Conservation (phyloP, 768 basidiomycete species). For the Boletus bicolor region DNA sequence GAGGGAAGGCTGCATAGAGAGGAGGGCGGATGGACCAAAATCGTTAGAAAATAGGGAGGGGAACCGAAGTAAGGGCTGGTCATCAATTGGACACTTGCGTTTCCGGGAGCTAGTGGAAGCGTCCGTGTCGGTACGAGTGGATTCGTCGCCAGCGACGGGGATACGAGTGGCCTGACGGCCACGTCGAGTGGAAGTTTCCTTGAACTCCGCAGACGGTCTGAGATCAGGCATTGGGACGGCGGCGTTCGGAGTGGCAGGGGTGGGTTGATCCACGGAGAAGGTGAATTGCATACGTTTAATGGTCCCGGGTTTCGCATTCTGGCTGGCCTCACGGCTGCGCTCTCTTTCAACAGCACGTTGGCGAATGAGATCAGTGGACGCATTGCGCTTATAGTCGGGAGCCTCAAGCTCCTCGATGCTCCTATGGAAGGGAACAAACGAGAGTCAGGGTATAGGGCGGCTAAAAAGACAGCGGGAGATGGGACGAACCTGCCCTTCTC, state of each 20-base stretch:
- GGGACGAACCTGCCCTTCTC: slow-evolving; percentile 80
- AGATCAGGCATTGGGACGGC: slow-evolving; percentile 61
- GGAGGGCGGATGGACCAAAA: slow-evolving; percentile 75
- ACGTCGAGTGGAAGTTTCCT: slow-evolving; percentile 42
- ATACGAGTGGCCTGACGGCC: slow-evolving; percentile 39
- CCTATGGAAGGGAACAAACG: slow-evolving; percentile 37
- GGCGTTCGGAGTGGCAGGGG: slow-evolving; percentile 41
- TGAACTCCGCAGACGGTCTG: slow-evolving; percentile 64
- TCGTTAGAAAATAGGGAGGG: slow-evolving; percentile 70
- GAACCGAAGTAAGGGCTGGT: slow-evolving; percentile 53
- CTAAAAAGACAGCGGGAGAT: background rate
- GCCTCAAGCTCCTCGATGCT: slow-evolving; percentile 83
- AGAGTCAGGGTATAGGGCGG: slow-evolving; percentile 16
- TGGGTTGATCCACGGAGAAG: slow-evolving; percentile 75
- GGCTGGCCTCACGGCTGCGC: slow-evolving; percentile 67
- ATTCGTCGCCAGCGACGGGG: slow-evolving; percentile 31
- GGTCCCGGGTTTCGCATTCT: slow-evolving; percentile 61
- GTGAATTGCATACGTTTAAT: slow-evolving; percentile 92
- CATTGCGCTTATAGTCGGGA: slow-evolving; percentile 76
- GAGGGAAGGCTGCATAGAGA: slow-evolving; percentile 65
- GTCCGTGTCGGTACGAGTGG: slow-evolving; percentile 21
- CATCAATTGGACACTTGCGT: slow-evolving; percentile 24
- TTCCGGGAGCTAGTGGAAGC: slow-evolving; percentile 25
- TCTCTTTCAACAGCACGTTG: slow-evolving; percentile 82
- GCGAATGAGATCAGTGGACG: slow-evolving; percentile 75